Evolutionary conservation across 176 grass and related monocot genomes (phyloP), one percentile per base, ranked within the genome.

Genomic region (Cocos nucifera): DNA sequence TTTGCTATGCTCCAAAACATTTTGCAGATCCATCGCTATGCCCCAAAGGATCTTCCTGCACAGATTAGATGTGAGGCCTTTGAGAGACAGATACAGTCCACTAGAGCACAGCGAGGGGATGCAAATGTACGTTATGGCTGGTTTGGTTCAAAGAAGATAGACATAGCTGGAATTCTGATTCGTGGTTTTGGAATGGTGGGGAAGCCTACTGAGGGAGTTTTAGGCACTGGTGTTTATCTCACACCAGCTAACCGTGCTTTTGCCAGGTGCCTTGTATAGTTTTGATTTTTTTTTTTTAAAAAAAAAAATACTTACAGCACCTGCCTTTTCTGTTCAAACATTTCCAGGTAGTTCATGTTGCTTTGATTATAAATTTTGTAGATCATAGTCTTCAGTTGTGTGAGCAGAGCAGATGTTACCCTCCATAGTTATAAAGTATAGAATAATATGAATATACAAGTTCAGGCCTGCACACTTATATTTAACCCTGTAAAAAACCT

Each of bases 131-230:
- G 51, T 29, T 81, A 86, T 80, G 82, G 79, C 58, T 95, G 90
- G 85, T 62, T 95, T 66, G 90, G 85, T 70, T 89, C 73, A 50
- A 82, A 39, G 65, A 95, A 89, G 71, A 62, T 64, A 71, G 79
- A 86, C 58, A 80, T 95, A 74, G 70, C 84, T 76, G 78, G 72
- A 77, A 80, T 89, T 67, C 51, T 95, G 30, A 78, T 89, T 78
- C 66, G 81, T 76, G 90, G 90, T 62, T 86, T 95, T 60, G 82
- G 73, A 64, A 68, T 35, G 54, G 65, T 57, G 15, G 69, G 49
- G 44, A 85, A 82, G 56, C 64, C 77, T 77, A 74, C 60, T 57
- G 72, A 83, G 63, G 80, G 65, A 50, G 62, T 61, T 30, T 25
- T 83, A 73, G 79, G 75, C 60, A 61, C 75, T 73, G 73, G 79